Evolutionary conservation across 306 rosid genomes (phyloP), one percentile per base, ranked within the genome.

Genomic region (Urtica urens): DNA sequence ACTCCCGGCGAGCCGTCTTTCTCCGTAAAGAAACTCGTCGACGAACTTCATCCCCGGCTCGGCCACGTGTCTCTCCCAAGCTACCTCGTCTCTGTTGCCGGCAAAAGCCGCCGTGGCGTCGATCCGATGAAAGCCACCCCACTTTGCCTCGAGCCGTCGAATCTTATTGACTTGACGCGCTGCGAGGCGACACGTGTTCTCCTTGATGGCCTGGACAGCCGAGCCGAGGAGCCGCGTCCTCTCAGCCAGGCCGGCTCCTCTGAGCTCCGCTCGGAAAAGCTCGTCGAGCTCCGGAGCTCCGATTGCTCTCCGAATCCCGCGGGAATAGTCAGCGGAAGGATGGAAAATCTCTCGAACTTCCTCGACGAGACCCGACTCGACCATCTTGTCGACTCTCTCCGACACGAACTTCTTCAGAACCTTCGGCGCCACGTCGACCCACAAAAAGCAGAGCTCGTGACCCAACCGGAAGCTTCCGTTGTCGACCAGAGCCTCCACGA

Each of bases 201-300:
- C 63, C 37, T 74, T 74, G 7, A 69, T 74, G 12, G 61, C 53
- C 0, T 49, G 35, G 43, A 74, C 53, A 21, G 73, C 80, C 11
- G 14, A n/a, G 10, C 44, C 5, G 7, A 74, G 62, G 24, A 69
- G 58, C 22, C 28, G 28, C 5, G 53, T 31, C n/a, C 58, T 71
- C 0, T 57, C 19, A 16, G 16, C 38, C n/a, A 52, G 37, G 1
- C 54, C 41, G 0, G 44, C 35, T 1, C 55, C 66, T 0, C 31
- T 3, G 6, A 23, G 51, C 38, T 65, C 67, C 0, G 52, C 53
- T 0, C 28, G 29, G 3, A 74, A 21, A 23, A 56, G 57, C 10
- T 53, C 53, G 8, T 74, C 67, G 40, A 74, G 26, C 30, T 74
- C 80, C 0, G 80, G 76, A 1, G 69, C 67, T 1, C 80, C 80